Evolutionary conservation across 2,329 filamentous ascomycete species (phyloP).

Genomic region (Arthrobotrys sinensis): DNA sequence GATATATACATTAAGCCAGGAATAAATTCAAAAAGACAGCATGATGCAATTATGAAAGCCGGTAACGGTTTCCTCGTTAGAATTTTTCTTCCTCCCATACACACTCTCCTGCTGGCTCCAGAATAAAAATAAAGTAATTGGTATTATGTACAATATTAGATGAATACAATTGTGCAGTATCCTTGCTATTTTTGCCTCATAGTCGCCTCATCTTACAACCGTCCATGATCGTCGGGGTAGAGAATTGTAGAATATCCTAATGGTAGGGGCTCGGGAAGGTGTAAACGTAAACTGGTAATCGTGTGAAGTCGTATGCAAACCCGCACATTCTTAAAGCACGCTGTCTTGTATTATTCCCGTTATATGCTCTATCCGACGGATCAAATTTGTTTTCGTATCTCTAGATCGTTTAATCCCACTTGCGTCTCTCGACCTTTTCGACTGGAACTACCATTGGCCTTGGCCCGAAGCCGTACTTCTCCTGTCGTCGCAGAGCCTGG

Average conservation of each 20-base stretch:
- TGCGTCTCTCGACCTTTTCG: constrained; percentile 32
- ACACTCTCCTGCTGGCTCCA: constrained; percentile 9
- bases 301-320: not conserved
- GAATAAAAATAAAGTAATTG: constrained; percentile 44
- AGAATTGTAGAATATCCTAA: not conserved
- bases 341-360: not conserved
- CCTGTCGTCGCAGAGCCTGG: constrained; percentile 44
- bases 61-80: constrained; percentile 5
- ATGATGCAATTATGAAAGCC: constrained; percentile 28
- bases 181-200: constrained; percentile 37
- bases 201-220: constrained; percentile 38
- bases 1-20: constrained; percentile 44
- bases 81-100: constrained; percentile 1
- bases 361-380: constrained; percentile 2
- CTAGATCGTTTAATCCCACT: constrained; percentile 32
- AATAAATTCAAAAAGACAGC: constrained; percentile 32
- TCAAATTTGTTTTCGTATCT: not conserved
- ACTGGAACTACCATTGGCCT: constrained; percentile 41
- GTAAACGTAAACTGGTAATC: not conserved
- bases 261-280: not conserved
- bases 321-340: not conserved
- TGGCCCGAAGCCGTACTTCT: constrained; percentile 45
- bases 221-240: not conserved
- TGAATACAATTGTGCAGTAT: constrained; percentile 59
- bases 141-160: constrained; percentile 60